phyloP scores from a whole-genome alignment of 1,139 yeast species.

The Hemisphaericaspora subhashii region DNA sequence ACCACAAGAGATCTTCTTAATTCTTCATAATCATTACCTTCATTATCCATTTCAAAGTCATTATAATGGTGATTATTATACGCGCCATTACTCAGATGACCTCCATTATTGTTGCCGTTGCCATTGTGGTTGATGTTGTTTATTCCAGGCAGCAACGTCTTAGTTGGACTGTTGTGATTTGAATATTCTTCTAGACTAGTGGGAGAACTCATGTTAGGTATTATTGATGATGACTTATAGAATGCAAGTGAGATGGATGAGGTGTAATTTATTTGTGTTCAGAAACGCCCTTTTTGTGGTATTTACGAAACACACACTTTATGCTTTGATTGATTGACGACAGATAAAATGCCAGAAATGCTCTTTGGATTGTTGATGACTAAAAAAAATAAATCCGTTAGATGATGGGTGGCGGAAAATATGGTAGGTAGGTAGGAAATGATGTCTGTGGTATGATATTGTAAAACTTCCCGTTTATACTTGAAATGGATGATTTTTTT shows the following conservation, averaged over 20 bases:
- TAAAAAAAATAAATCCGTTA: too few species aligned
- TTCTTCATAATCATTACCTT: slow-evolving; percentile 35
- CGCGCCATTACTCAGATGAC: neutral
- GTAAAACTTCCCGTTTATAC: neutral
- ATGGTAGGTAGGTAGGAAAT: too few species aligned
- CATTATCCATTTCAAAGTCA: slow-evolving; percentile 37
- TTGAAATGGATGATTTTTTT: too few species aligned
- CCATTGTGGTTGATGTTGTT: neutral
- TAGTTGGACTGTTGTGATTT: slow-evolving; percentile 1
- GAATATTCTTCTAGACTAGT: slow-evolving; percentile 28
- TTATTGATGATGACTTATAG: neutral
- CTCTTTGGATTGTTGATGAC: too few species aligned
- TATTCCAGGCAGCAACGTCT: neutral
- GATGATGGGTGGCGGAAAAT: too few species aligned
- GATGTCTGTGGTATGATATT: too few species aligned
- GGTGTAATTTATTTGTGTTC: neutral
- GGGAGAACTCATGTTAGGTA: slow-evolving; percentile 29
- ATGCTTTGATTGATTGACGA: too few species aligned
- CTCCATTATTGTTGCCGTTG: neutral
- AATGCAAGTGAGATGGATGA: slow-evolving; percentile 1
- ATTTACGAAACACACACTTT: too few species aligned
- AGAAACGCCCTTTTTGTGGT: too few species aligned
- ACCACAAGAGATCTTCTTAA: slow-evolving; percentile 35
- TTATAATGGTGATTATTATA: slow-evolving; percentile 8
- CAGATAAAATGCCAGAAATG: too few species aligned